Base-by-base conservation (phyloP, 1,139 yeast genomes). In the Kodamaea derodonti region DNA sequence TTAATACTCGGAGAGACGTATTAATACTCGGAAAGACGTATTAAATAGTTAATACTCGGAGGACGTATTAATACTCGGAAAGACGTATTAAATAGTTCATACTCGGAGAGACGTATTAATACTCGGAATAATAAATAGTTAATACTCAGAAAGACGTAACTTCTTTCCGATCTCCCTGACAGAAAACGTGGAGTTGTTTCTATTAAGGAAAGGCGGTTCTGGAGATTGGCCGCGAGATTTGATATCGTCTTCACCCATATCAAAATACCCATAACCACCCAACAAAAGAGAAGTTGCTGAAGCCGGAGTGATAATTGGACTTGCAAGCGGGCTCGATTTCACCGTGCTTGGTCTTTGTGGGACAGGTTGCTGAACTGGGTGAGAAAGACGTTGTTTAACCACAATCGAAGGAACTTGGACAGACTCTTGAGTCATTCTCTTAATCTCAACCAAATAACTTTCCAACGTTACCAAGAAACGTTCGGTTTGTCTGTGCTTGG, bases 401-500 rank as follows among this genome's bases (percentile, higher is more conserved):
- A 25, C 17, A 24, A 24, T 24, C 8, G 28, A 15, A 3, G 11
- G 18, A 10, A n/a, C 27, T 20, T 29, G 32, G 6, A 14, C 9
- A 8, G 25, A 8, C 11, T 22, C 17, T 14, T 18, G 20, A 14
- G 30, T 27, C 20, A 27, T 16, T 18, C 30, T 61, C 42, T 78
- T 74, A 37, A 85, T 69, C 51, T 84, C 92, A 41, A 75, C 59
- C 45, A 82, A 67, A 48, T 83, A 83, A 30, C 82, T 78, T 44
- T 80, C 77, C 46, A 85, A 68, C 1, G 92, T 84, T 36, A 81
- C 84, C 44, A 85, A 72, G 53, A 85, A 84, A 58, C 97, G 75
- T 44, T 75, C 68, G 1, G 97, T 88, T 63, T 88, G 97, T 44
- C 96, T 75, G 58, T 88, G 95, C 60, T 86, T 88, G 6, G 95